Percentiles rank a stretch among this genome's conserved stretches.
phyloP scores from a whole-genome alignment of 2,329 filamentous ascomycete genomes.

The Leptodontidium sp. region DNA sequence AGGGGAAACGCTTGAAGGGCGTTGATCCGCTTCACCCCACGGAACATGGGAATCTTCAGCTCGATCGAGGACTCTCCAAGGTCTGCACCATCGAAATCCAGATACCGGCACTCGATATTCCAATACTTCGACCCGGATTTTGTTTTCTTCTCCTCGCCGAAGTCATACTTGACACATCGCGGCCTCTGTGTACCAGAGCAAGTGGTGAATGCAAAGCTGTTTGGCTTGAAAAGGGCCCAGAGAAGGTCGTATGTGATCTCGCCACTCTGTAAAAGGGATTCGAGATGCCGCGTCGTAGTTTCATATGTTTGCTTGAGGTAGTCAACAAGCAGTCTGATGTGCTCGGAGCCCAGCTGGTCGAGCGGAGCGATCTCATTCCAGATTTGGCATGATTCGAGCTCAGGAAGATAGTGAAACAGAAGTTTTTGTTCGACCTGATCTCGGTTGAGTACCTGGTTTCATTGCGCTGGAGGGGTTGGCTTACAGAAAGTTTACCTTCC shows the following conservation, averaged over 20 bases:
- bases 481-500: slow-evolving; percentile 35
- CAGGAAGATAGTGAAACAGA: slow-evolving; percentile 29
- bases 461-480: neutral
- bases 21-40: slow-evolving; percentile 37
- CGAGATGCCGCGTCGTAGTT: slow-evolving; percentile 20
- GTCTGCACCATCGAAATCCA: slow-evolving; percentile 41
- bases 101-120: slow-evolving; percentile 30
- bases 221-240: too few species aligned
- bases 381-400: slow-evolving; percentile 25
- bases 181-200: too few species aligned
- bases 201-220: too few species aligned
- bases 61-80: slow-evolving; percentile 42
- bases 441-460: slow-evolving; percentile 19
- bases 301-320: slow-evolving; percentile 31
- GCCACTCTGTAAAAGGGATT: slow-evolving; percentile 41
- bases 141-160: slow-evolving; percentile 34
- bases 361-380: neutral
- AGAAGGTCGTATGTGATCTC: slow-evolving; percentile 50
- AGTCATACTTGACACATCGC: slow-evolving; percentile 38
- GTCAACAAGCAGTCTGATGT: slow-evolving; percentile 32
- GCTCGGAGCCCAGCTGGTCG: slow-evolving; percentile 13
- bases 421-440: slow-evolving; percentile 29
- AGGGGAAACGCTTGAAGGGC: slow-evolving; percentile 47
- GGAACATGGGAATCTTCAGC: slow-evolving; percentile 33
- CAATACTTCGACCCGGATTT: slow-evolving; percentile 27